Conservation (phyloP, 768 basidiomycete genomes). For the Cyclocybe aegerita region DNA sequence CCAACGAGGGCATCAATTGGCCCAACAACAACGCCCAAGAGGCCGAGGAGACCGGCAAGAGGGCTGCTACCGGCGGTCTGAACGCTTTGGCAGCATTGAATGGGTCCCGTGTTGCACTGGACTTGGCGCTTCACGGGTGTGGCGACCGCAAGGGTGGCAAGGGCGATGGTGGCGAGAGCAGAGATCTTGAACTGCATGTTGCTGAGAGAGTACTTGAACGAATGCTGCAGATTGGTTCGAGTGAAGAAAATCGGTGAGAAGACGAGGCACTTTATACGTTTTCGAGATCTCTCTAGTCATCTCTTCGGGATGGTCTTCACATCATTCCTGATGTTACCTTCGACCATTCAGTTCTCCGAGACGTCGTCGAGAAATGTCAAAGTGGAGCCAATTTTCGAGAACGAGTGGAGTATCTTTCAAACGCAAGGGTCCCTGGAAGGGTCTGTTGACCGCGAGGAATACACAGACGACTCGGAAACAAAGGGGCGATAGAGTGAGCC, state of each 20-base stretch:
- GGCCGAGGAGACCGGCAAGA: slow-evolving; percentile 4
- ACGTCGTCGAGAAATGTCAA: too few relatives aligned
- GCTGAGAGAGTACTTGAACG: not conserved
- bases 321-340: too few relatives aligned
- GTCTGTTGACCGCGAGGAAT: too few relatives aligned
- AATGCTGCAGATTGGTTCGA: slow-evolving; percentile 2
- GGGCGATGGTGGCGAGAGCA: slow-evolving; percentile 3
- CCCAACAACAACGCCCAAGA: slow-evolving; percentile 9
- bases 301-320: too few relatives aligned
- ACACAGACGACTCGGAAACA: too few relatives aligned
- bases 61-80: slow-evolving; percentile 5
- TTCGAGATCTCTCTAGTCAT: too few relatives aligned
- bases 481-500: too few relatives aligned
- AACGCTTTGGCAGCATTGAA: slow-evolving; percentile 19
- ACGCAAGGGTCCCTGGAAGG: too few relatives aligned
- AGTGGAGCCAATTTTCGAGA: too few relatives aligned
- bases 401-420: too few relatives aligned
- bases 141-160: slow-evolving; percentile 12
- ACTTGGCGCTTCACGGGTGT: slow-evolving; percentile 3
- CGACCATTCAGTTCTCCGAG: too few relatives aligned
- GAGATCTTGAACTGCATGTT: slow-evolving; percentile 14
- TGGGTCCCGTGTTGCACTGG: slow-evolving; percentile 20
- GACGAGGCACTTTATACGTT: too few relatives aligned
- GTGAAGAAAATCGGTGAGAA: not conserved
- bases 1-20: slow-evolving; percentile 7